Base-by-base conservation (phyloP, 805 yeast genomes). In the Isabelozyma heimii region DNA sequence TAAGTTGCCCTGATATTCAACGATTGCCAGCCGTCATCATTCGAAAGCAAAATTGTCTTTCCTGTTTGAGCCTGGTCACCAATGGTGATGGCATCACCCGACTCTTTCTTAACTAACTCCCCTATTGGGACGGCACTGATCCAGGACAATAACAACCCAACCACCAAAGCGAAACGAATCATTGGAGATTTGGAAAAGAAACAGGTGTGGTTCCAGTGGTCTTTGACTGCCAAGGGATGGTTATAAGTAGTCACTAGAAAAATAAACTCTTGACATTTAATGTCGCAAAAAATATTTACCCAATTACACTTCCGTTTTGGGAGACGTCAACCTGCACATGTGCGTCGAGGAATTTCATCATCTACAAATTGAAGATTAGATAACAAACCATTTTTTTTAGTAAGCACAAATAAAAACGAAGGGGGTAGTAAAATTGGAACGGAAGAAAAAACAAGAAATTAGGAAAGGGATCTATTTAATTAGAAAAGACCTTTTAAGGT, bases 21-120 rank as follows among this genome's bases (percentile, higher is more conserved):
- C 5, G 83, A 66, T 2, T 76, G 78, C 80, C 81, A 81, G 15
- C 80, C 75, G 53, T 81, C 85, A 58, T 81, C 85, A 56, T 81
- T 80, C 50, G 84, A 74, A 38, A 79, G 66, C 16, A 80, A 60
- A 50, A 77, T 75, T 12, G 43, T 40, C 17, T 40, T 40, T 5
- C 35, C 35, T 13, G 10, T 30, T 8, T 30, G 35, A 30, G 10
- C 35, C 10, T 6, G 35, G 35, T 30, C 8, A 20, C 35, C n/a
- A 6, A 30, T 13, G n/a, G 35, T 9, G n/a, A 30, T 13, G 35
- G 35, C 35, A 30, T 13, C 35, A 30, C 24, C 6, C 24, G 24
- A 20, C 24, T 20, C 24, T 20, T 6, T 20, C 24, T 20, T 20
- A 20, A 20, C 24, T 20, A 20, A 2, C 4, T 20, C 24, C 4